These are phyloP conservation scores for Epichloe sylvatica DNA, from an alignment of 2,329 filamentous ascomycete genomes.

Conservation along the genomic window DNA sequence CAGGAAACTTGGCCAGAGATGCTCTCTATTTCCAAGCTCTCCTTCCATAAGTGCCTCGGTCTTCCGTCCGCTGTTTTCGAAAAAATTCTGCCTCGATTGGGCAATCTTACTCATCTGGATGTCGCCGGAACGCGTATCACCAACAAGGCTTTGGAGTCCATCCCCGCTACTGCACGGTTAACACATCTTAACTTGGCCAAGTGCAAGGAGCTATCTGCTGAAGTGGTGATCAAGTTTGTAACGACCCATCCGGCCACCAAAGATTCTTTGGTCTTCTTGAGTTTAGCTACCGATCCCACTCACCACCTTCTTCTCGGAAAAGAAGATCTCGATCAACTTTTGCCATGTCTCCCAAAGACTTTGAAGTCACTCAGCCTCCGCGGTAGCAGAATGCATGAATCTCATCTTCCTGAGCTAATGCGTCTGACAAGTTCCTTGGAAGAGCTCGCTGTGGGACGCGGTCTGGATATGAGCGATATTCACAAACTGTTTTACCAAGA, in stretches of 20 bases:
- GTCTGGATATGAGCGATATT: constrained; percentile 51
- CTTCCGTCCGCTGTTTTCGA: constrained; percentile 55
- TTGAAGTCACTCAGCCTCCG: constrained; percentile 64
- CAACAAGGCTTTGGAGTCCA: constrained; percentile 52
- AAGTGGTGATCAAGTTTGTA: constrained; percentile 56
- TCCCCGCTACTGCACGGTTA: constrained; percentile 56
- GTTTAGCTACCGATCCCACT: constrained; percentile 56
- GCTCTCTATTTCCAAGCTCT: constrained; percentile 52
- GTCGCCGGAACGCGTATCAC: constrained; percentile 67
- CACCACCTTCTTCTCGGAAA: constrained; percentile 58
- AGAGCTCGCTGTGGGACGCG: constrained; percentile 59
- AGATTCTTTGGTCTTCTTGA: constrained; percentile 53
- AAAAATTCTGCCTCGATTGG: constrained; percentile 54
- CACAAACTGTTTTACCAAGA: constrained; percentile 47
- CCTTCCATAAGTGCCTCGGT: constrained; percentile 65
- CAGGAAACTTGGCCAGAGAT: constrained; percentile 36
- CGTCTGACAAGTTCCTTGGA: constrained; percentile 56
- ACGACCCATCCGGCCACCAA: constrained; percentile 55
- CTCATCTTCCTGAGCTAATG: constrained; percentile 49
- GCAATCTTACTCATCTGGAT: constrained; percentile 60
- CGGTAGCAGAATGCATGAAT: constrained; percentile 53
- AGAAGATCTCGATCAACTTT: constrained; percentile 48
- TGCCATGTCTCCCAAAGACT: constrained; percentile 50
- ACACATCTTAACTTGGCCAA: constrained; percentile 69
- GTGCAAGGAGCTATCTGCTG: constrained; percentile 55